Evolutionary conservation across 148 eudicot species (phyloP), one percentile per base, ranked within the genome.

Genomic region (Arctostaphylos glauca): DNA sequence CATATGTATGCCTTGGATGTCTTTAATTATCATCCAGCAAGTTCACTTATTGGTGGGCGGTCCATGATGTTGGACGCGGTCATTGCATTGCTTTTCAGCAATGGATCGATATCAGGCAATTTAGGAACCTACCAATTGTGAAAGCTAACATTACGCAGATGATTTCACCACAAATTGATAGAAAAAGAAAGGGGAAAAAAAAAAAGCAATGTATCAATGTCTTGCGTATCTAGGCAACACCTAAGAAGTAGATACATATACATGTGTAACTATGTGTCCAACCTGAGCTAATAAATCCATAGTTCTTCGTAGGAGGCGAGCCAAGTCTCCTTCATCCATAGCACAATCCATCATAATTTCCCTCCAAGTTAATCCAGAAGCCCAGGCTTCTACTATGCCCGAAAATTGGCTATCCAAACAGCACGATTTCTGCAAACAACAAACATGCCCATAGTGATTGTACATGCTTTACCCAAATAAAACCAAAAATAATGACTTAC

Each of bases 311-410:
- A 94, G 86, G 21, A 96, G 93, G 53, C 99, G 98, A 84, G 98
- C 97, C 64, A 96, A 88, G 88, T 96, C 99, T 48, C 99, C 99
- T 83, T 94, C 99, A 89, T 96, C 99, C 99, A 96, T 94, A 6
- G 99, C 97, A 86, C 98, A 94, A 70, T 96, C 99, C 97, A 96
- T 96, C 99, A 94, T 96, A 54, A 96, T 88, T 86, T 96, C 99
- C 84, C 90, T 89, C 99, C 99, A 96, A 62, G 99, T 92, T 78
- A 94, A 89, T 79, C 99, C 99, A 79, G 99, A 96, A 78, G 99
- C 99, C 99, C 98, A 94, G 38, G 98, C 99, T 89, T 96, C 99
- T 76, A 96, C 94, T 94, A 96, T 94, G 73, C 99, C 99, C 82
- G 90, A 83, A 84, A 96, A 96, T 86, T 96, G 99, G 90, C 93